Percentiles rank a stretch among this genome's conserved stretches.
These are phyloP conservation scores for Cyberlindnera mycetangii DNA, from an alignment of 805 yeast species.

Conservation along the genomic window DNA sequence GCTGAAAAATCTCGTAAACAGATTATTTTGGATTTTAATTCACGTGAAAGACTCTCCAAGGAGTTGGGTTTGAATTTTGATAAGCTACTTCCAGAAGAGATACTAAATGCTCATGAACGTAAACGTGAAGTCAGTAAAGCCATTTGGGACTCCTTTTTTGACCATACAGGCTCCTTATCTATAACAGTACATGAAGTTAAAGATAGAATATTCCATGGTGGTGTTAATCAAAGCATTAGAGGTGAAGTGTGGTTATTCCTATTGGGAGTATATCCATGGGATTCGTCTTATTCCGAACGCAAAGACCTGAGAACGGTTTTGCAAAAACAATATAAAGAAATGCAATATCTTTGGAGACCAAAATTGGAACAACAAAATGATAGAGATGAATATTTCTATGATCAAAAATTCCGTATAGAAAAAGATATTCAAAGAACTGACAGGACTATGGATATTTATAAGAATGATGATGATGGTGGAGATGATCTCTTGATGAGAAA, in stretches of 20 bases:
- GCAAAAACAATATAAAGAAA: conserved; percentile 55
- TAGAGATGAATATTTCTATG: conserved; percentile 79
- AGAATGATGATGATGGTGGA: conserved; percentile 33
- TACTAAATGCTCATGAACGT: conserved; percentile 56
- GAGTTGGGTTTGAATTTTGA: conserved; percentile 62
- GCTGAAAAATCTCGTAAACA: conserved; percentile 58
- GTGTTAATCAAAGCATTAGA: conserved; percentile 57
- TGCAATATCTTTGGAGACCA: conserved; percentile 71
- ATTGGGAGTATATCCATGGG: conserved; percentile 87
- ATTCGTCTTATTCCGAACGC: conserved; percentile 68
- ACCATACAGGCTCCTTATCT: conserved; percentile 64
- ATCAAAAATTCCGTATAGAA: conserved; percentile 85
- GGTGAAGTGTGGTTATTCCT: conserved; percentile 83
- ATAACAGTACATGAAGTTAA: conserved; percentile 78
- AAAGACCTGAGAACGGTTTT: conserved; percentile 52
- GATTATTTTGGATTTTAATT: conserved; percentile 57
- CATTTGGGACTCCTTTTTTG: conserved; percentile 88
- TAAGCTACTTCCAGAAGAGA: conserved; percentile 54
- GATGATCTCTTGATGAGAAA: conserved; percentile 29
- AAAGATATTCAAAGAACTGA: conserved; percentile 94
- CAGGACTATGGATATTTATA: conserved; percentile 66
- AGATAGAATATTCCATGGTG: conserved; percentile 87
- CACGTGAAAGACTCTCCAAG: conserved; percentile 48
- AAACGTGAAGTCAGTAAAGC: conserved; percentile 59
- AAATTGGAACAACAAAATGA: conserved; percentile 41